Conservation (phyloP, 73 alveolate species). For the Tetrahymena malaccensis region DNA sequence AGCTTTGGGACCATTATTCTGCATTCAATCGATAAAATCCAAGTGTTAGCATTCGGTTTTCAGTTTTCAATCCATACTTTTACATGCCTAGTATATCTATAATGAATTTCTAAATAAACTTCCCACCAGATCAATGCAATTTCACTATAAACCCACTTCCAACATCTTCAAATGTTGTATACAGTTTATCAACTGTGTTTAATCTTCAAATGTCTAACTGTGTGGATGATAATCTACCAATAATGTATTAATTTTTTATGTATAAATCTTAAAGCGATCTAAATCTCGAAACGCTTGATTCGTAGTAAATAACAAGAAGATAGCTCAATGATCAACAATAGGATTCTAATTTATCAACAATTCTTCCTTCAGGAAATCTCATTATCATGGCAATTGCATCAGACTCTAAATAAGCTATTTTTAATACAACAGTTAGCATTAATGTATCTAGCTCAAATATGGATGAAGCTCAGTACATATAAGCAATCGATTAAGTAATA, state of each 20-base stretch:
- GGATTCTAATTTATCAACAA: background rate
- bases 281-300: background rate
- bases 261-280: background rate
- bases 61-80: background rate
- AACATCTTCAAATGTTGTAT: background rate
- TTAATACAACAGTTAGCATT: background rate
- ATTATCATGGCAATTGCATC: background rate
- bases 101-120: background rate
- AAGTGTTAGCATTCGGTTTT: background rate
- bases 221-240: background rate
- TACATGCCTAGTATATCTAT: background rate
- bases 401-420: background rate
- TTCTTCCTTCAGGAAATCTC: background rate
- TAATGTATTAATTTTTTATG: background rate
- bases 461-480: background rate
- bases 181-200: background rate
- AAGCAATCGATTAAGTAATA: background rate
- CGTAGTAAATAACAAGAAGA: background rate
- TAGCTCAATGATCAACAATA: background rate
- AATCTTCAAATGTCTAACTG: background rate
- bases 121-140: background rate
- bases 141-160: background rate
- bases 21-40: background rate
- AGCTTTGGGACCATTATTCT: background rate
- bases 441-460: background rate